These are phyloP conservation scores for Beauveria sp. DNA, from an alignment of 2,329 filamentous ascomycete species.

Conservation along the genomic window DNA sequence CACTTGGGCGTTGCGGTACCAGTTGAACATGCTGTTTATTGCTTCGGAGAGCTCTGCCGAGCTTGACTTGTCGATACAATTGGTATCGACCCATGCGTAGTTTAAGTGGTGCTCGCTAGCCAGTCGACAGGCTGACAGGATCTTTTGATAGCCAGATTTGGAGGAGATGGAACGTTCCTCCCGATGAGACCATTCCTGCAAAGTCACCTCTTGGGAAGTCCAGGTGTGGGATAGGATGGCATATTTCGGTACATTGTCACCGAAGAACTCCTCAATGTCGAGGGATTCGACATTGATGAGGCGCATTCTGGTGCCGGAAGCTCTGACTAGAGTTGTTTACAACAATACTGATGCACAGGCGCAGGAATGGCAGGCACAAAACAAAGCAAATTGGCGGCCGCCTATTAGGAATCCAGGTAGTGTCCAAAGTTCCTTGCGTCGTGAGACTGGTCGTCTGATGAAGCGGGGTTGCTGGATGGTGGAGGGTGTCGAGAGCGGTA, in stretches of 20 bases:
- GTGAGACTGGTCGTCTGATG: too few species aligned
- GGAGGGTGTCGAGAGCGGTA: too few species aligned
- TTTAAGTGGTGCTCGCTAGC: constrained; percentile 10
- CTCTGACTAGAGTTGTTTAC: not conserved
- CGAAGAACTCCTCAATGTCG: not conserved
- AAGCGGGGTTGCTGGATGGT: too few species aligned
- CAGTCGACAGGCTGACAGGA: not conserved
- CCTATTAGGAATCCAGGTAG: too few species aligned
- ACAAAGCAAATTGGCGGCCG: too few species aligned
- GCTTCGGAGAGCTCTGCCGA: not conserved
- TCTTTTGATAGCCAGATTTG: not conserved
- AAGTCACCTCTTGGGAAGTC: constrained; percentile 5
- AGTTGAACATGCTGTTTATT: not conserved
- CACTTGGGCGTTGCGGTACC: not conserved
- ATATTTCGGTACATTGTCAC: constrained; percentile 15
- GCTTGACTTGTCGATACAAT: not conserved
- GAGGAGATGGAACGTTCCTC: not conserved
- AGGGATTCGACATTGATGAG: not conserved
- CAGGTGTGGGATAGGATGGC: constrained; percentile 20
- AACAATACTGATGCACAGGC: too few species aligned
- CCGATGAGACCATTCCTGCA: not conserved
- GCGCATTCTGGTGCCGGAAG: not conserved
- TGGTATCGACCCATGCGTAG: constrained; percentile 22
- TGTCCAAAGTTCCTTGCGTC: too few species aligned
- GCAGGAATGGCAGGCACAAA: too few species aligned